A percentile compares a stretch with the other conserved stretches of the same genome.
phyloP scores from a whole-genome alignment of 1,139 yeast genomes.

The Kodamaea plutei region DNA sequence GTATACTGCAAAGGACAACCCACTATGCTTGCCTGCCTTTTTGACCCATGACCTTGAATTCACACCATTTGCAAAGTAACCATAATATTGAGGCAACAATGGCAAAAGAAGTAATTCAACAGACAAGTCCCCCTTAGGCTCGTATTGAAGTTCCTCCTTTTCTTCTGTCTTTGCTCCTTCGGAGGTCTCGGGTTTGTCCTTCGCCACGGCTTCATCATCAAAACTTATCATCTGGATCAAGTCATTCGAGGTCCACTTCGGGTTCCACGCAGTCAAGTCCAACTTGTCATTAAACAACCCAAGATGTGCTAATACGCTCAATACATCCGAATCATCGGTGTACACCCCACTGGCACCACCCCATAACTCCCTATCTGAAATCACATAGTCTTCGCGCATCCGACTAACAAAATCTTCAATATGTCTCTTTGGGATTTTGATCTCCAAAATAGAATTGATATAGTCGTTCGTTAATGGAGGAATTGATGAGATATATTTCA shows the following conservation, averaged over 20 bases:
- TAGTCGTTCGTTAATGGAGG: constrained; percentile 50
- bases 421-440: constrained; percentile 54
- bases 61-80: constrained; percentile 62
- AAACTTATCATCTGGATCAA: constrained; percentile 10
- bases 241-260: constrained; percentile 27
- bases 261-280: constrained; percentile 35
- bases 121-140: constrained; percentile 48
- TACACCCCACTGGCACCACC: constrained; percentile 78
- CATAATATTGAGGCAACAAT: constrained; percentile 54
- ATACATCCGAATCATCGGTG: constrained; percentile 88
- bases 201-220: constrained; percentile 7
- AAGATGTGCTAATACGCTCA: constrained; percentile 68
- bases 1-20: constrained; percentile 59
- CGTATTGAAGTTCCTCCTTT: constrained; percentile 3
- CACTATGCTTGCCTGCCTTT: constrained; percentile 51
- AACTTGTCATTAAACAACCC: constrained; percentile 49
- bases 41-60: constrained; percentile 67
- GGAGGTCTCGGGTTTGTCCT: constrained; percentile 27
- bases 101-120: constrained; percentile 74
- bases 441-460: constrained; percentile 58
- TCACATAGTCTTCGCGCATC: constrained; percentile 29
- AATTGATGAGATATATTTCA: constrained; percentile 35
- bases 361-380: constrained; percentile 65
- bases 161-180: constrained; percentile 12
- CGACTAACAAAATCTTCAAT: constrained; percentile 21